Base-by-base conservation (phyloP, 306 rosid genomes). In the Parietaria judaica region DNA sequence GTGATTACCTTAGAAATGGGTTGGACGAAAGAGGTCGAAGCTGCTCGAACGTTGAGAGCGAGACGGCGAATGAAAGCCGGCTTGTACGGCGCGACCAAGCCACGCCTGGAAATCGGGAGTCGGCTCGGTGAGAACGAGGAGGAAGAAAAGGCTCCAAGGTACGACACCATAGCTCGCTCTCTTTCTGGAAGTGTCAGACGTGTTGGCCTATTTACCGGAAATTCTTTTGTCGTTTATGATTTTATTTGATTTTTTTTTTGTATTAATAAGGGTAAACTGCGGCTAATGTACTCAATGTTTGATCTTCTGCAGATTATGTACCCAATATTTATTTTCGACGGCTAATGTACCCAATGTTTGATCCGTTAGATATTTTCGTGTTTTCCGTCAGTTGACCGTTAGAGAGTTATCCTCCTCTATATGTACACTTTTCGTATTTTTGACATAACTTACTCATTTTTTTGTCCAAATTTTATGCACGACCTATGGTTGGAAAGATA, bases 1-100 rank as follows among this genome's bases (percentile, higher is more conserved):
- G 45, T 61, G 64, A 62, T 56, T 23, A 57, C 46, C 13, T 66
- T 16, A 59, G 75, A 65, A 0, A 56, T 72, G 70, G 84, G 45
- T 44, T 85, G 76, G 13, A 66, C 36, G 58, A 72, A 1, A 64
- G 61, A 36, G 9, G 79, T 54, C 8, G 89, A 79, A 64, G 87
- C 56, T 72, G 89, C 83, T 38, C 52, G 83, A 54, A 67, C 54
- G 38, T 53, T 69, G 6, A 75, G 34, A 2, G 75, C 5, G 60
- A 67, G 75, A 66, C 60, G 35, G 47, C 61, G 78, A 7, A 59
- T 66, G 71, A 69, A 56, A 60, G 58, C 63, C 36, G 83, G 50
- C 6, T 71, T 23, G 47, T 11, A 12, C 72, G 55, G 69, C 16
- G 66, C 71, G 70, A 78, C 43, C 17, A 70, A 67, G 58, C 51